phyloP scores from a whole-genome alignment of 83 land plant genomes.

The Larix sibirica region DNA sequence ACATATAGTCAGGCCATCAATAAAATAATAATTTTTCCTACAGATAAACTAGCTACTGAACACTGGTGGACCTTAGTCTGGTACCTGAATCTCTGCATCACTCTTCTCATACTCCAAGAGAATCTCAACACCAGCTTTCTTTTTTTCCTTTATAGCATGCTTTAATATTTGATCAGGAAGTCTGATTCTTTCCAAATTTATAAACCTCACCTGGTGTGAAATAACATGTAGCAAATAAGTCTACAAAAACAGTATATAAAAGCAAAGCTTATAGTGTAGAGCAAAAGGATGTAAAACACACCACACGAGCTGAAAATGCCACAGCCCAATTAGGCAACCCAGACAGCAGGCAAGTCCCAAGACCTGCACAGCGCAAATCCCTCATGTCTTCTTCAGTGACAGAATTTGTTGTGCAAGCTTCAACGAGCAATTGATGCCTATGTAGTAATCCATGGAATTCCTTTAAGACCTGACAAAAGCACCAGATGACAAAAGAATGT shows the following conservation, averaged over 20 bases:
- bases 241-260: background rate
- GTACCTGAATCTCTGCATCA: slow-evolving; percentile 95
- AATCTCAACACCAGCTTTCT: slow-evolving; percentile 55
- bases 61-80: background rate
- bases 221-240: background rate
- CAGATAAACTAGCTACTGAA: background rate
- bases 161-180: slow-evolving; percentile 88
- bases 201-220: slow-evolving; percentile 75
- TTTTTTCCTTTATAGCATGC: slow-evolving; percentile 70
- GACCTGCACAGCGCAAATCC: slow-evolving; percentile 83
- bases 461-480: slow-evolving; percentile 72
- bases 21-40: background rate
- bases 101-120: slow-evolving; percentile 62
- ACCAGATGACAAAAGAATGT: background rate
- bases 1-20: slow-evolving; percentile 4
- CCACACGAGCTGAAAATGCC: slow-evolving; percentile 92
- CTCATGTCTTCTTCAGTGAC: slow-evolving; percentile 68
- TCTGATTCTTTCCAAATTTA: slow-evolving; percentile 77
- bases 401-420: slow-evolving; percentile 74
- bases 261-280: background rate
- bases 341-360: slow-evolving; percentile 87
- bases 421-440: slow-evolving; percentile 77
- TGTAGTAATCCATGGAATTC: slow-evolving; percentile 86
- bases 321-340: slow-evolving; percentile 93
- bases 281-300: slow-evolving; percentile 23